These are phyloP conservation scores for Lathyrus tuberosus DNA, from an alignment of 306 rosid genomes.

Conservation along the genomic window DNA sequence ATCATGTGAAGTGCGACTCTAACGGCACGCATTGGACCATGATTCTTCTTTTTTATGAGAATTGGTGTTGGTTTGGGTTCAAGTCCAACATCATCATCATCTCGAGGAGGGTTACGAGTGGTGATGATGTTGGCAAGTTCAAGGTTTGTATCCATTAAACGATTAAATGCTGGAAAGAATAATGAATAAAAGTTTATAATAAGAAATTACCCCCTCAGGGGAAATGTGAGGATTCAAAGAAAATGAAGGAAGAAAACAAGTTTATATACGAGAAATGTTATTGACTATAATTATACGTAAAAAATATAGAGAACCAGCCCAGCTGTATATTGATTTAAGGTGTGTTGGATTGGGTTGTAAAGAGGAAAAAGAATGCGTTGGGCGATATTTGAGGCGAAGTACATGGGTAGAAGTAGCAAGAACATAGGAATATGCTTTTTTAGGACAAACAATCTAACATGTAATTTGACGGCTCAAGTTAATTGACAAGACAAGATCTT, in stretches of 20 bases:
- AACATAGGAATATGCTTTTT: neutral
- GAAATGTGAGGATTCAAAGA: neutral
- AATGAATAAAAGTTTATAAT: neutral
- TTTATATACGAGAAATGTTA: slow-evolving; percentile 1
- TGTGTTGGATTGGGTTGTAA: neutral
- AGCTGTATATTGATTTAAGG: slow-evolving; percentile 5
- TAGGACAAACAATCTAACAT: neutral
- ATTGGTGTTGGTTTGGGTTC: neutral
- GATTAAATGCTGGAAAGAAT: neutral
- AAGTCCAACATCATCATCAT: neutral
- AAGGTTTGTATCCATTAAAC: slow-evolving; percentile 37
- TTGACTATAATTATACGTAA: neutral
- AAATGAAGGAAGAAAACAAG: neutral
- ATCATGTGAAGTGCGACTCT: slow-evolving; percentile 53
- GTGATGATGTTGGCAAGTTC: neutral
- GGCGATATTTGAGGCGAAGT: neutral
- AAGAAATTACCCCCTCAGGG: slow-evolving; percentile 26
- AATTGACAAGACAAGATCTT: too few species aligned
- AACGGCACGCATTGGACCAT: slow-evolving; percentile 37
- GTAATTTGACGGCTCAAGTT: neutral
- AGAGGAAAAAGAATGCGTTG: neutral
- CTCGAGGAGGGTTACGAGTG: neutral
- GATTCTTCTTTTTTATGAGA: slow-evolving; percentile 26
- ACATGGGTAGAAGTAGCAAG: neutral
- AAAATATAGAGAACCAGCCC: slow-evolving; percentile 17